Conservation (phyloP, 805 yeast genomes). For the Lipomyces japonicus region DNA sequence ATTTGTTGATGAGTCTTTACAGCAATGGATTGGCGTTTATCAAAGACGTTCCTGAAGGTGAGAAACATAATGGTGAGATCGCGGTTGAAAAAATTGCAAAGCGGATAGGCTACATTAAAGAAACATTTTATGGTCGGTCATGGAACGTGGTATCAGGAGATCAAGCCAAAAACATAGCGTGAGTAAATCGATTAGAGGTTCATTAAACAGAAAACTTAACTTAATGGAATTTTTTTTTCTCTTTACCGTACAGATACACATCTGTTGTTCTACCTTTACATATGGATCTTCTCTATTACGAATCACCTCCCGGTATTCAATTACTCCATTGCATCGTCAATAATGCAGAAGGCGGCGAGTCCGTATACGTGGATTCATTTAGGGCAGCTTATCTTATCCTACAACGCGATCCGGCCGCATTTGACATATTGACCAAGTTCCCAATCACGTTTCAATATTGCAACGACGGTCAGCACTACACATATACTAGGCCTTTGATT, state of each 20-base stretch:
- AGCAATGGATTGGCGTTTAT: constrained; percentile 56
- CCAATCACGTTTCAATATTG: constrained; percentile 70
- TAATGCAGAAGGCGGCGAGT: constrained; percentile 60
- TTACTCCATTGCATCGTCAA: constrained; percentile 52
- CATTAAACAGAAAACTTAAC: background rate
- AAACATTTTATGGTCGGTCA: constrained; percentile 66
- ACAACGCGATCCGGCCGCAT: constrained; percentile 57
- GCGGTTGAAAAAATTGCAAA: constrained; percentile 47
- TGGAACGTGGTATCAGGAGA: constrained; percentile 59
- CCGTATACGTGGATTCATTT: constrained; percentile 65
- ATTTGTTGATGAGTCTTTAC: constrained; percentile 48
- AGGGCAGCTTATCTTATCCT: constrained; percentile 57
- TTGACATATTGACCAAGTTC: constrained; percentile 54
- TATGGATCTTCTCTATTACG: constrained; percentile 73
- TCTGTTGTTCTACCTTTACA: constrained; percentile 63
- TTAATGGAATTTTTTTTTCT: background rate
- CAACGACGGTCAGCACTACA: constrained; percentile 59
- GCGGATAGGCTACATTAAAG: constrained; percentile 62
- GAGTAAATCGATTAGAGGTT: background rate
- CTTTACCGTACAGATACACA: constrained; percentile 45
- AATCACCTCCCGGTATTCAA: constrained; percentile 78
- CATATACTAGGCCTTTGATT: constrained; percentile 57
- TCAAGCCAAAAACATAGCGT: constrained; percentile 63
- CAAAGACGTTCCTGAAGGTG: constrained; percentile 49
- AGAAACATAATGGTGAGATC: constrained; percentile 33